Conservation (phyloP, 495 filamentous ascomycete genomes). For the Physcia stellaris region DNA sequence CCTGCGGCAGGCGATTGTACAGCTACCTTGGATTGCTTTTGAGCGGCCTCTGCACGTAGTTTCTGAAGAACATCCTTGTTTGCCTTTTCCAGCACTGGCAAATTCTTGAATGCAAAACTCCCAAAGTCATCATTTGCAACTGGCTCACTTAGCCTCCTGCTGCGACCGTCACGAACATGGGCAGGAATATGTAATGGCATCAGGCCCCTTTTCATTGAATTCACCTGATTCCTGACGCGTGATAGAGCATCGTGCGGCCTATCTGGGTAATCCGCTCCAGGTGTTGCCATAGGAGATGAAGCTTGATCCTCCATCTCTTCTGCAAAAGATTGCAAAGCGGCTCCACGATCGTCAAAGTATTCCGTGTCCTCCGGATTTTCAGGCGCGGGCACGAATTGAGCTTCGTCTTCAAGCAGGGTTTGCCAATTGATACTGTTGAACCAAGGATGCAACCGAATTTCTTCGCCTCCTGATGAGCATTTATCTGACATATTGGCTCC, state of each 20-base stretch:
- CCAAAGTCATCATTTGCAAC: slow-evolving; percentile 85
- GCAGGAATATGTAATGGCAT: slow-evolving; percentile 95
- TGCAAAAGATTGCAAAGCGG: slow-evolving; percentile 74
- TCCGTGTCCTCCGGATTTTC: slow-evolving; percentile 96
- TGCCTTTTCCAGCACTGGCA: slow-evolving; percentile 91
- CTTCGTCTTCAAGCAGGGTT: slow-evolving; percentile 77
- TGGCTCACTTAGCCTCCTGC: slow-evolving; percentile 79
- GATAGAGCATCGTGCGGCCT: slow-evolving; percentile 91
- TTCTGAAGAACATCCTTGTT: slow-evolving; percentile 99
- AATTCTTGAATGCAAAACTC: slow-evolving; percentile 90
- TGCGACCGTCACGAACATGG: slow-evolving; percentile 75
- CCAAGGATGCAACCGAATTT: slow-evolving; percentile 83
- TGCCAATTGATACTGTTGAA: slow-evolving; percentile 83
- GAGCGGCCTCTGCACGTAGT: slow-evolving; percentile 74
- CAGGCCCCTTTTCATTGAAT: slow-evolving; percentile 67
- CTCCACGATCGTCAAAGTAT: slow-evolving; percentile 89
- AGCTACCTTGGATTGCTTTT: slow-evolving; percentile 37
- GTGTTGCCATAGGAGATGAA: slow-evolving; percentile 47
- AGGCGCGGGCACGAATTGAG: slow-evolving; percentile 83
- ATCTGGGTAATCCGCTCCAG: slow-evolving; percentile 54
- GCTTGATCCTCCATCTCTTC: slow-evolving; percentile 87
- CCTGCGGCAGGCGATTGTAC: slow-evolving; percentile 28
- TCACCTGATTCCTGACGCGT: slow-evolving; percentile 75
- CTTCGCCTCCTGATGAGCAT: slow-evolving; percentile 66
- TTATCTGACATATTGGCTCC: slow-evolving; percentile 74